Conservation (phyloP, 495 filamentous ascomycete species). For the Hypoxylon intermedium region DNA sequence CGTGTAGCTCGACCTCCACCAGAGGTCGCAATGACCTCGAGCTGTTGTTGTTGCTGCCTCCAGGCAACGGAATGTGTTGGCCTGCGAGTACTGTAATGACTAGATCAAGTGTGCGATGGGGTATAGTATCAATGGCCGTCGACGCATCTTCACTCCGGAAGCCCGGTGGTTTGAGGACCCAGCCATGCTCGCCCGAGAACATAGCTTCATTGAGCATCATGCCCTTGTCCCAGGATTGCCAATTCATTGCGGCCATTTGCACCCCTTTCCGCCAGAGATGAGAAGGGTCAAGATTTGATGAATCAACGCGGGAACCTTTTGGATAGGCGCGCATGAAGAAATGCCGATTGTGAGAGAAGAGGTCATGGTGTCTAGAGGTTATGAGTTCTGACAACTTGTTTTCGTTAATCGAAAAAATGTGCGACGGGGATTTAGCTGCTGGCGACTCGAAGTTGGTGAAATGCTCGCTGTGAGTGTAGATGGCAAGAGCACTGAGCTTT, state of each 20-base stretch:
- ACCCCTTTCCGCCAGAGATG: slow-evolving; percentile 87
- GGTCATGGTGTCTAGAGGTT: slow-evolving; percentile 54
- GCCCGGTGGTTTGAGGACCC: slow-evolving; percentile 81
- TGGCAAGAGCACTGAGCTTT: slow-evolving; percentile 72
- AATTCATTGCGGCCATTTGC: slow-evolving; percentile 93
- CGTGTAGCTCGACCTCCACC: slow-evolving; percentile 81
- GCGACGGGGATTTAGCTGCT: slow-evolving; percentile 68
- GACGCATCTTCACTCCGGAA: slow-evolving; percentile 40
- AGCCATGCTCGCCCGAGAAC: slow-evolving; percentile 84
- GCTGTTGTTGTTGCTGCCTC: slow-evolving; percentile 39
- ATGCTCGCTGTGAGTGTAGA: slow-evolving; percentile 85
- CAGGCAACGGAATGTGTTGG: slow-evolving; percentile 51
- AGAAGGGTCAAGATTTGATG: slow-evolving; percentile 84
- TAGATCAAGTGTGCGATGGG: slow-evolving; percentile 47
- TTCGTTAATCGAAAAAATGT: slow-evolving; percentile 88
- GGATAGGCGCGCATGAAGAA: slow-evolving; percentile 93
- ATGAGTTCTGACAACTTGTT: slow-evolving; percentile 71
- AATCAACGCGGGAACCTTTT: slow-evolving; percentile 76
- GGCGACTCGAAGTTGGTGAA: slow-evolving; percentile 69
- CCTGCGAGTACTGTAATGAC: slow-evolving; percentile 54
- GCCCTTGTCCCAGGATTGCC: slow-evolving; percentile 86
- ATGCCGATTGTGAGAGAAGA: slow-evolving; percentile 81
- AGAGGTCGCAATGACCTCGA: slow-evolving; percentile 44
- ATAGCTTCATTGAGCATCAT: slow-evolving; percentile 96
- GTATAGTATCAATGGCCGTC: slow-evolving; percentile 9